Percentiles rank a stretch among this genome's conserved stretches.
Evolutionary conservation across 805 yeast genomes (phyloP).

Genomic region (Soucietia sequanensis): DNA sequence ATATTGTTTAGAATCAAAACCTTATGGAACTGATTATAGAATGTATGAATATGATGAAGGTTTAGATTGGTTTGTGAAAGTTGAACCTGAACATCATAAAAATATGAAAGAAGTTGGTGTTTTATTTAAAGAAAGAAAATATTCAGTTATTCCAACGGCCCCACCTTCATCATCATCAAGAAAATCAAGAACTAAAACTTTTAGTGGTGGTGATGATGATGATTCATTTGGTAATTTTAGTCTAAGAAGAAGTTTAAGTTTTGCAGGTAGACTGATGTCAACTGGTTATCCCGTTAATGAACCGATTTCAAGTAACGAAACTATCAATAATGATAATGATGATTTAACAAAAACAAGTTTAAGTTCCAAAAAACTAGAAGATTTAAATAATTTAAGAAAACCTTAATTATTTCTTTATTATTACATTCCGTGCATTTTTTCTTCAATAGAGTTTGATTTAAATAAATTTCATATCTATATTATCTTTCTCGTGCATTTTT

Average conservation of each 20-base stretch:
- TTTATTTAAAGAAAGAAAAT: conserved; percentile 65
- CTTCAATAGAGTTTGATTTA: no score
- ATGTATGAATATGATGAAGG: conserved; percentile 83
- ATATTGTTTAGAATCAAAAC: conserved; percentile 86
- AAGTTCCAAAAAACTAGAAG: conserved; percentile 24
- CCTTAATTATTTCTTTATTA: no score
- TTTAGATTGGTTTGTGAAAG: conserved; percentile 73
- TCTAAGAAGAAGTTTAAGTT: conserved; percentile 23
- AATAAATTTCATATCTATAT: no score
- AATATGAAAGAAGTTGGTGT: conserved; percentile 71
- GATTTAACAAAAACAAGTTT: background rate
- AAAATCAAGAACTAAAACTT: conserved; percentile 7
- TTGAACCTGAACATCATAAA: conserved; percentile 54
- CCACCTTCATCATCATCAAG: conserved; percentile 41
- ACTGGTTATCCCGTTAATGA: no score
- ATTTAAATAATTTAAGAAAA: conserved; percentile 28
- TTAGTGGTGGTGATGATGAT: conserved; percentile 2
- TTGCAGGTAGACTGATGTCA: no score
- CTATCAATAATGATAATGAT: background rate
- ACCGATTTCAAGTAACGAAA: conserved; percentile 2
- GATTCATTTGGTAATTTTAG: conserved; percentile 17
- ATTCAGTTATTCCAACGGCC: conserved; percentile 75
- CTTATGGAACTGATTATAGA: conserved; percentile 94
- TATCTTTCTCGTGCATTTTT: no score
- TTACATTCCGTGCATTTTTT: no score